Conservation (phyloP, 176 grass and related monocot genomes). For the Chrysopogon serrulatus region DNA sequence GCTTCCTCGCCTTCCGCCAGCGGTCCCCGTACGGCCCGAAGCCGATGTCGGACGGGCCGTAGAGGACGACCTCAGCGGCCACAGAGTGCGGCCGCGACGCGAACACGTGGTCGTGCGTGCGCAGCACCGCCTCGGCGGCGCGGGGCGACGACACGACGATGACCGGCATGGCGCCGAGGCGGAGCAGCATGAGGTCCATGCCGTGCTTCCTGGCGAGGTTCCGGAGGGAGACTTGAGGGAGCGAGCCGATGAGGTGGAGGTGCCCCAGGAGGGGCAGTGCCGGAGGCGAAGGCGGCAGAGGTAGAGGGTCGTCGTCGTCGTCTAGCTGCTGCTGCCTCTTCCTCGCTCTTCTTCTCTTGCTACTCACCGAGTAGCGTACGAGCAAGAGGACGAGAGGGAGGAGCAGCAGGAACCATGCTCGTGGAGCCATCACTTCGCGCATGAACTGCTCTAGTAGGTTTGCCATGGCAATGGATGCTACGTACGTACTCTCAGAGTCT, state of each 20-base stretch:
- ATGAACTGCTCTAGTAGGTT: background rate
- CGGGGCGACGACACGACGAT: conserved; percentile 33
- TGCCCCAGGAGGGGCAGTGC: conserved; percentile 33
- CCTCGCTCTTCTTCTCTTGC: background rate
- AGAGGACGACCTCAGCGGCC: background rate
- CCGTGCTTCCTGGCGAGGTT: conserved; percentile 26
- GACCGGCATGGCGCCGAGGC: conserved; percentile 29
- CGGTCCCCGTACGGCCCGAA: background rate
- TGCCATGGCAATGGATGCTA: background rate
- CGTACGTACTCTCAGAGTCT: background rate
- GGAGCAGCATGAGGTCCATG: conserved; percentile 30
- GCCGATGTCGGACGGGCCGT: background rate
- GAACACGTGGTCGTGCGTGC: conserved; percentile 43
- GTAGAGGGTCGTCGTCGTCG: background rate
- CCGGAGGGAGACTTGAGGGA: conserved; percentile 23
- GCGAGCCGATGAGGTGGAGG: conserved; percentile 31
- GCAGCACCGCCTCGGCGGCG: conserved; percentile 34
- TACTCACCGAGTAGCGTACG: background rate
- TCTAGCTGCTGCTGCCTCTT: background rate
- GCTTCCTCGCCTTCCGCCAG: background rate
- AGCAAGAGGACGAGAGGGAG: background rate
- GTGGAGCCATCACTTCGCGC: background rate
- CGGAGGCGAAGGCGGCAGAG: conserved; percentile 17
- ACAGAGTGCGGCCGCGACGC: conserved; percentile 7
- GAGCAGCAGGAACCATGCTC: background rate